Evolutionary conservation across 495 filamentous ascomycete species (phyloP).

Genomic region (Penicillium dipodomyicola): DNA sequence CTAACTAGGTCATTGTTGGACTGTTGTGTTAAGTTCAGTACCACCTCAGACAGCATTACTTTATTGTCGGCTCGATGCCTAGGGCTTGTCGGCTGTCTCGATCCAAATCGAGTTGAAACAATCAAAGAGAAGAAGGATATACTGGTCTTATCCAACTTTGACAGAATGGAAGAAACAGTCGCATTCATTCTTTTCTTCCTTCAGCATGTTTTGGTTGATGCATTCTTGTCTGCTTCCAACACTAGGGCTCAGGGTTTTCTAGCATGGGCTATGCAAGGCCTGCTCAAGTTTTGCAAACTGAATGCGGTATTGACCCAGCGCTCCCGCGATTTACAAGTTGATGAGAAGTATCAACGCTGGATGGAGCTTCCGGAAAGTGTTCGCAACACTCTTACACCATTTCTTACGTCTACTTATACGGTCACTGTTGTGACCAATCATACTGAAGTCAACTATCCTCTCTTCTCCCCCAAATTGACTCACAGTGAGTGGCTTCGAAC

Average conservation of each 20-base stretch:
- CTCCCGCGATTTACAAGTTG: slow-evolving; percentile 49
- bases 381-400: slow-evolving; percentile 78
- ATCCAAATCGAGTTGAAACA: slow-evolving; percentile 84
- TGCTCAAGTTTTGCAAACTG: slow-evolving; percentile 73
- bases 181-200: slow-evolving; percentile 85
- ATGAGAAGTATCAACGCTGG: slow-evolving; percentile 69
- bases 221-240: slow-evolving; percentile 85
- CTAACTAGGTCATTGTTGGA: slow-evolving; percentile 78
- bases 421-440: slow-evolving; percentile 55
- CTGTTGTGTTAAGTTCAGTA: slow-evolving; percentile 74
- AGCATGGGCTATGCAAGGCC: slow-evolving; percentile 88
- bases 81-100: slow-evolving; percentile 84
- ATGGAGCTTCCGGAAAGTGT: slow-evolving; percentile 66
- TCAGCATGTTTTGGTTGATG: slow-evolving; percentile 81
- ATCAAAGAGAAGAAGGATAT: slow-evolving; percentile 73
- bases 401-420: slow-evolving; percentile 75
- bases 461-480: slow-evolving; percentile 60
- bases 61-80: slow-evolving; percentile 74
- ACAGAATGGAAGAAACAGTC: slow-evolving; percentile 70
- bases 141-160: slow-evolving; percentile 82
- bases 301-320: slow-evolving; percentile 55
- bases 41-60: slow-evolving; percentile 61
- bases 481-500: slow-evolving; percentile 78
- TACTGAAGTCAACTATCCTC: slow-evolving; percentile 66
- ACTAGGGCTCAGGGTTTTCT: slow-evolving; percentile 85